phyloP scores from a whole-genome alignment of 2,329 filamentous ascomycete genomes.

The Claviceps sp. region DNA sequence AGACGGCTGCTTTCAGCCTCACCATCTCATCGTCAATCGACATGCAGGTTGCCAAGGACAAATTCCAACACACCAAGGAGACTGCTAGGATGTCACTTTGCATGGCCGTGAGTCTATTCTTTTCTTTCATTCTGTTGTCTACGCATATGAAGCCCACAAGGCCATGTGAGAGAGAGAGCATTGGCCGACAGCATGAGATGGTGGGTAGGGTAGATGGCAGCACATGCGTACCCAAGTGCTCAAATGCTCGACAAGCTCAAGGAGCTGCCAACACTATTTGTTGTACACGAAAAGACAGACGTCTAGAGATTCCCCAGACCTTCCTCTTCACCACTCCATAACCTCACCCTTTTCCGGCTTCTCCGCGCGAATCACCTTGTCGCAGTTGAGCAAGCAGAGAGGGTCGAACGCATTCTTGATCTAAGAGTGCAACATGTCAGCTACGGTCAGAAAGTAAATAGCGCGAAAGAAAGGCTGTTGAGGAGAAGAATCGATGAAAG shows the following conservation, averaged over 20 bases:
- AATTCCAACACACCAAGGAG: too few species aligned
- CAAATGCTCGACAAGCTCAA: neutral
- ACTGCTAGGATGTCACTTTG: too few species aligned
- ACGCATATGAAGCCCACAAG: too few species aligned
- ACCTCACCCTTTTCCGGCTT: slow-evolving; percentile 28
- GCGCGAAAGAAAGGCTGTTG: neutral
- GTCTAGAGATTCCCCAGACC: neutral
- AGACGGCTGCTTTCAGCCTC: too few species aligned
- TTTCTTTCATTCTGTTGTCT: too few species aligned
- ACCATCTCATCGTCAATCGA: too few species aligned
- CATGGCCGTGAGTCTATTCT: too few species aligned
- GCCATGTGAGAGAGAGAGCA: too few species aligned
- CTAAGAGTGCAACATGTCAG: slow-evolving; percentile 22
- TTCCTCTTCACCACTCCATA: slow-evolving; percentile 25
- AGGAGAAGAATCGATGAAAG: neutral
- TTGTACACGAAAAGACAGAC: neutral
- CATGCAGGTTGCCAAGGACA: too few species aligned
- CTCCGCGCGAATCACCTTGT: slow-evolving; percentile 54
- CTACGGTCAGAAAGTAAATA: neutral
- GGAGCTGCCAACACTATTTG: too few species aligned
- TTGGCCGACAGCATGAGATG: too few species aligned
- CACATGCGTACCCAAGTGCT: neutral
- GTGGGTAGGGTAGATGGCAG: neutral
- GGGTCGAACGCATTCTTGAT: slow-evolving; percentile 74
- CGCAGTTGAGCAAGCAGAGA: slow-evolving; percentile 53